Base-by-base conservation (phyloP, 441 rosid genomes). In the Lepidium campestre region DNA sequence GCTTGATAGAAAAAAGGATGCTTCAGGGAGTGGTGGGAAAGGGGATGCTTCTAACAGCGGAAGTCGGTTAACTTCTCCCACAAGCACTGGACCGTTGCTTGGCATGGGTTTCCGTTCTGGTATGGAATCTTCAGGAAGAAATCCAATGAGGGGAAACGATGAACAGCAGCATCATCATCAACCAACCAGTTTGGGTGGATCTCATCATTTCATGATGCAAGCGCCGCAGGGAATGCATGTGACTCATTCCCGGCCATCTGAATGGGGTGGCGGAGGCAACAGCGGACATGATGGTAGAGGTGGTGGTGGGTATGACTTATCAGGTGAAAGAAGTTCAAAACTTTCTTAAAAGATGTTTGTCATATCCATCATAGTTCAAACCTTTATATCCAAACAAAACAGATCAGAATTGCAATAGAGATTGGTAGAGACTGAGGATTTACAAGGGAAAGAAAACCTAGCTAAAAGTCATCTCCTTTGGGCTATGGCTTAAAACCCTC, bases 171-270 rank as follows among this genome's bases (percentile, higher is more conserved):
- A 81, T 0, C 72, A 73, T 53, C 69, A 62, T 55, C 65, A 62
- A 4, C 59, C 68, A 62, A 2, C 70, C 49, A 67, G 76, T 53
- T 61, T 85, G 6, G 83, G 80, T 58, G 89, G 81, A 52, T 77
- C 80, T 47, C 81, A 79, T 74, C 86, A 81, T 70, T 85, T 83
- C 73, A 78, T 85, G 80, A 75, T 81, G 71, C 96, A 84, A 70
- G 58, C 86, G 4, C 80, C 67, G 6, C 85, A 80, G 17, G 85
- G 86, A 35, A 74, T 79, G 81, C 87, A 84, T 37, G 23, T 75
- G 72, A 46, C 80, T 14, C 79, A 84, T 57, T 15, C 78, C 10
- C 78, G 69, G 40, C 71, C 81, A 20, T 48, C 76, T 27, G 91
- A 83, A 57, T 90, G 95, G 95, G 82, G 83, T 45, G 59, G 69